Evolutionary conservation across 352 stramenopile genomes (phyloP).

Genomic region (Phytophthora syringae): DNA sequence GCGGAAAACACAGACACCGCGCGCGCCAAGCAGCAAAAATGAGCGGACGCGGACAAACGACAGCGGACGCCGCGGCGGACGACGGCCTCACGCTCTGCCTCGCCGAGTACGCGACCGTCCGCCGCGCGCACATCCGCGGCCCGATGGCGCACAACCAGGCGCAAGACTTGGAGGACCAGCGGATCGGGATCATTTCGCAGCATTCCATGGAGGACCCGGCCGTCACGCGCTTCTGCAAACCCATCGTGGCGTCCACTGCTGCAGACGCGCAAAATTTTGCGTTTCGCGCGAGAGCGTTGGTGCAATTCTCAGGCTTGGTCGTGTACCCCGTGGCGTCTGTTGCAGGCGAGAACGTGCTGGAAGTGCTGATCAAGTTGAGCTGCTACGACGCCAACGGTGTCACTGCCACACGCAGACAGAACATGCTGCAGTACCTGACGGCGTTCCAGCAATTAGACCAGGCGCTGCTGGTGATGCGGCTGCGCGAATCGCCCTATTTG

Average conservation of each 20-base stretch:
- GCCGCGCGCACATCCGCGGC: constrained; percentile 44
- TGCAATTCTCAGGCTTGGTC: constrained; percentile 71
- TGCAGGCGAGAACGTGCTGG: constrained; percentile 48
- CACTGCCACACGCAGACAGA: constrained; percentile 41
- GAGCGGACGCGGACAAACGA: constrained; percentile 6
- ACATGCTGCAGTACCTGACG: constrained; percentile 59
- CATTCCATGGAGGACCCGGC: constrained; percentile 75
- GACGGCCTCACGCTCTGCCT: constrained; percentile 57
- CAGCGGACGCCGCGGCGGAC: constrained; percentile 24
- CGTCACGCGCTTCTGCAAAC: constrained; percentile 64
- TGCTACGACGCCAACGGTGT: constrained; percentile 61
- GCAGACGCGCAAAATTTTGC: constrained; percentile 30
- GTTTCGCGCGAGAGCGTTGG: constrained; percentile 47
- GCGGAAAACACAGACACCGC: constrained; percentile 38
- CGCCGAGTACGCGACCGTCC: constrained; percentile 71
- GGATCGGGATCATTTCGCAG: constrained; percentile 69
- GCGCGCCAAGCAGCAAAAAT: constrained; percentile 20
- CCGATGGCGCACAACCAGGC: constrained; percentile 35
- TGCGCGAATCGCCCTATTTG: constrained; percentile 64
- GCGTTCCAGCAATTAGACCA: constrained; percentile 58
- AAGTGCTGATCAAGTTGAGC: constrained; percentile 74
- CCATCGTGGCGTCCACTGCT: constrained; percentile 43
- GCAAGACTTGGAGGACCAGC: constrained; percentile 51
- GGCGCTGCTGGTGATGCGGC: constrained; percentile 63
- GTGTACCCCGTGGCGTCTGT: constrained; percentile 62